phyloP scores from a whole-genome alignment of 2,329 filamentous ascomycete species.

The Aspergillus sp. region DNA sequence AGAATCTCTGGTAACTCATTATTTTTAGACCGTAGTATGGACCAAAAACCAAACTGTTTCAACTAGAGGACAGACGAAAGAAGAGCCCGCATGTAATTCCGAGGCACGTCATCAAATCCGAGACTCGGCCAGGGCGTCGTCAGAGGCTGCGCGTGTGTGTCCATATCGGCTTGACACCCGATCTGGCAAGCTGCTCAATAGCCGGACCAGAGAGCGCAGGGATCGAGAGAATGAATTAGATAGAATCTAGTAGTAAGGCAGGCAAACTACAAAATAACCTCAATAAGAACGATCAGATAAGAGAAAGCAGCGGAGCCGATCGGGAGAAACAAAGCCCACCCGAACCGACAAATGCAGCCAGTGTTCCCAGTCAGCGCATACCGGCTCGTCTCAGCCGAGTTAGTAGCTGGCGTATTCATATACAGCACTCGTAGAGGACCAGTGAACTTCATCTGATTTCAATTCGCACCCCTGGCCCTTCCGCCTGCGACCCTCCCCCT shows the following conservation, averaged over 20 bases:
- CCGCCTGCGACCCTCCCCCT: not conserved
- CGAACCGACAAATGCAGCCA: not conserved
- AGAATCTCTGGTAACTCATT: too few relatives aligned
- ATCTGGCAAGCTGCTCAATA: too few relatives aligned
- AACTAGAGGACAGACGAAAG: too few relatives aligned
- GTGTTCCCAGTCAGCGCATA: constrained; percentile 10
- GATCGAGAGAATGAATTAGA: too few relatives aligned
- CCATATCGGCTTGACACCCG: not conserved
- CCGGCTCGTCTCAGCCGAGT: constrained; percentile 11
- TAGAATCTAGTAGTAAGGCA: too few relatives aligned
- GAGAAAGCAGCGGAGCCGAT: constrained; percentile 1
- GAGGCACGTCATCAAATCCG: not conserved
- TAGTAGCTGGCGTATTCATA: not conserved
- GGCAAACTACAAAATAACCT: too few relatives aligned
- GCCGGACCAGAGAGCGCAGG: too few relatives aligned
- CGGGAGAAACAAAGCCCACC: constrained; percentile 3
- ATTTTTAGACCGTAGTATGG: too few relatives aligned
- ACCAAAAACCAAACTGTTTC: too few relatives aligned
- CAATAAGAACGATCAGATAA: constrained; percentile 1
- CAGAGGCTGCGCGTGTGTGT: not conserved
- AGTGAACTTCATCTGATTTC: constrained; percentile 6
- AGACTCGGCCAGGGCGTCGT: not conserved
- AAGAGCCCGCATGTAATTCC: not conserved
- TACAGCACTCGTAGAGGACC: not conserved
- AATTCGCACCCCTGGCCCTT: not conserved